Evolutionary conservation across 2,329 filamentous ascomycete genomes (phyloP).

Genomic region (Ambrosiella cleistominuta): DNA sequence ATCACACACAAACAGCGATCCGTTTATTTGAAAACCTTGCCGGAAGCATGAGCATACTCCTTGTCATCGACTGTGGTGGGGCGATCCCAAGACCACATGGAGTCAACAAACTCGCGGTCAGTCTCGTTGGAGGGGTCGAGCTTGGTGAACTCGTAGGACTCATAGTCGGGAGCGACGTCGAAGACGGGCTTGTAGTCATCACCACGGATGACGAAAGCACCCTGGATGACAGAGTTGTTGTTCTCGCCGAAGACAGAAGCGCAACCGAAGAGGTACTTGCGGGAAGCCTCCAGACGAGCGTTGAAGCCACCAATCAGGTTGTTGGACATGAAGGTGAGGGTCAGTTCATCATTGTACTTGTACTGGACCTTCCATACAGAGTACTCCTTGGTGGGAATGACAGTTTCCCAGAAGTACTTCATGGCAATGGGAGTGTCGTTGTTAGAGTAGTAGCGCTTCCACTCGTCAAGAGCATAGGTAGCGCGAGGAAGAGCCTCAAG

Average conservation of each 20-base stretch:
- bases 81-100: conserved; percentile 86
- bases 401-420: conserved; percentile 97
- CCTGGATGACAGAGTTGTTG: conserved; percentile 81
- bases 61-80: conserved; percentile 66
- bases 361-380: conserved; percentile 88
- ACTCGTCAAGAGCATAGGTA: conserved; percentile 77
- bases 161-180: conserved; percentile 90
- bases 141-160: conserved; percentile 94
- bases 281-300: conserved; percentile 85
- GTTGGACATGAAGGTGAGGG: conserved; percentile 94
- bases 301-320: conserved; percentile 99
- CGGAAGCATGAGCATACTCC: conserved; percentile 72
- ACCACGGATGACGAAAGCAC: conserved; percentile 88
- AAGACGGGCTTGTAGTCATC: conserved; percentile 75
- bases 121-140: conserved; percentile 75
- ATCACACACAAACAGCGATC: conserved; percentile 14
- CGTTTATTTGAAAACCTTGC: conserved; percentile 97
- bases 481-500: conserved; percentile 68
- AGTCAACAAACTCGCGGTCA: conserved; percentile 71
- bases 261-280: conserved; percentile 93
- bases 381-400: conserved; percentile 75
- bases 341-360: conserved; percentile 99
- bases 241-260: conserved; percentile 74
- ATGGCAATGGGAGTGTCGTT: conserved; percentile 69
- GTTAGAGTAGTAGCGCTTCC: conserved; percentile 99